phyloP scores from a whole-genome alignment of 164 flowering plant species.

The Kalanchoe fedtschenkoi region DNA sequence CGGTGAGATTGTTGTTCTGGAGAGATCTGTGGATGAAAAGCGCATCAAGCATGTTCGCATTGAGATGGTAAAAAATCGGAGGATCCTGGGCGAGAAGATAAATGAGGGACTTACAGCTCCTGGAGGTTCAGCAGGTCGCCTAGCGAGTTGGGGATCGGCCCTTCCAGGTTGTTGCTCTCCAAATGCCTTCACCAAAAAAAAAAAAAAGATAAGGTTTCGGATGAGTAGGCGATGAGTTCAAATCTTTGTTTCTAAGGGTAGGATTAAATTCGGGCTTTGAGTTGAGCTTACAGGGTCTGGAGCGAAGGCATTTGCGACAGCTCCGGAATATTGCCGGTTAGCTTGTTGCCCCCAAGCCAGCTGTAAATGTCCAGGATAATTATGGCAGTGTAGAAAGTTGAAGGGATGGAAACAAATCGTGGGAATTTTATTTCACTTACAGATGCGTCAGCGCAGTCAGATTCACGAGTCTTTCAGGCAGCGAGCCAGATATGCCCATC shows the following conservation, averaged over 20 bases:
- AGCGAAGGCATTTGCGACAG: background rate
- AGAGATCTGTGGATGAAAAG: conserved; percentile 43
- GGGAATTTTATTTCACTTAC: conserved; percentile 33
- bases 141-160: conserved; percentile 45
- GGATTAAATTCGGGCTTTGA: too few relatives aligned
- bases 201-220: background rate
- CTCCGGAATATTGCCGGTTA: conserved; percentile 7
- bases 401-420: background rate
- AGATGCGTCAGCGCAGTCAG: conserved; percentile 49
- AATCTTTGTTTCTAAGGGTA: too few relatives aligned
- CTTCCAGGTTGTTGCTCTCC: conserved; percentile 63
- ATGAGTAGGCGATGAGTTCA: too few relatives aligned
- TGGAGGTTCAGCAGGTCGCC: conserved; percentile 33
- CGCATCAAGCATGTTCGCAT: background rate
- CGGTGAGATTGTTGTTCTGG: conserved; percentile 54
- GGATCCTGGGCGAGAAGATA: too few relatives aligned
- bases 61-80: background rate
- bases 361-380: background rate
- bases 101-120: conserved; percentile 40
- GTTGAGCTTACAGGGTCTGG: background rate
- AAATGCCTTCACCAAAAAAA: conserved; percentile 58
- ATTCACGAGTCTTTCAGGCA: conserved; percentile 39
- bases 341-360: conserved; percentile 3
- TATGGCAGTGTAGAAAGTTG: background rate
- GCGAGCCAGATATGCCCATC: conserved; percentile 39